Percentiles rank a stretch among this genome's conserved stretches.
phyloP scores from a whole-genome alignment of 75 land plant species.

The Pinus albicaulis region DNA sequence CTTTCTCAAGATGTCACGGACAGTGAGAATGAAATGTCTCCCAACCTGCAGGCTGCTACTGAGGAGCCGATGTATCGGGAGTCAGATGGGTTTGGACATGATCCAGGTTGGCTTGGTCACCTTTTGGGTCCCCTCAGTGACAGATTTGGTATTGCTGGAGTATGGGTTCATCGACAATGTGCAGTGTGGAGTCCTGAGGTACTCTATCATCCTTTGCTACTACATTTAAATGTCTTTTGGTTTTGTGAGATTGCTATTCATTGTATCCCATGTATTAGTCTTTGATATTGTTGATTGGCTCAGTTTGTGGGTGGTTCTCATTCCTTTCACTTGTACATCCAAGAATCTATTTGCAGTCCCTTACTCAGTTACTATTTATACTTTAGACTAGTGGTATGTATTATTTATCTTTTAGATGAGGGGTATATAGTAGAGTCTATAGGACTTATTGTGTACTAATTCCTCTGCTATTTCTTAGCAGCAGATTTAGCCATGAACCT shows the following conservation, averaged over 20 bases:
- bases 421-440: neutral
- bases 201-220: constrained; percentile 3
- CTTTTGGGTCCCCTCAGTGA: too few species aligned
- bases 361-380: neutral
- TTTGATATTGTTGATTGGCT: neutral
- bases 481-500: too few species aligned
- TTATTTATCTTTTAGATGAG: neutral
- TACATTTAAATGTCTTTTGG: neutral
- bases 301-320: neutral
- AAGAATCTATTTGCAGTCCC: neutral
- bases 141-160: too few species aligned
- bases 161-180: constrained; percentile 18
- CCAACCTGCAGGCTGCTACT: constrained; percentile 23
- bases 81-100: constrained; percentile 8
- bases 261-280: neutral
- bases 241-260: neutral
- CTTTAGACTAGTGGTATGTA: neutral
- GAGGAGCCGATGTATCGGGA: constrained; percentile 17
- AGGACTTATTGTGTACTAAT: too few species aligned
- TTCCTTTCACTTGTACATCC: neutral
- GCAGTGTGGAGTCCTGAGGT: neutral
- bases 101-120: constrained; percentile 9
- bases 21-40: constrained; percentile 54
- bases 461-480: too few species aligned
- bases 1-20: constrained; percentile 35